A percentile compares a stretch with the other conserved stretches of the same genome.
phyloP scores from a whole-genome alignment of 305 asterid genomes.

The Ruellia speciosa region DNA sequence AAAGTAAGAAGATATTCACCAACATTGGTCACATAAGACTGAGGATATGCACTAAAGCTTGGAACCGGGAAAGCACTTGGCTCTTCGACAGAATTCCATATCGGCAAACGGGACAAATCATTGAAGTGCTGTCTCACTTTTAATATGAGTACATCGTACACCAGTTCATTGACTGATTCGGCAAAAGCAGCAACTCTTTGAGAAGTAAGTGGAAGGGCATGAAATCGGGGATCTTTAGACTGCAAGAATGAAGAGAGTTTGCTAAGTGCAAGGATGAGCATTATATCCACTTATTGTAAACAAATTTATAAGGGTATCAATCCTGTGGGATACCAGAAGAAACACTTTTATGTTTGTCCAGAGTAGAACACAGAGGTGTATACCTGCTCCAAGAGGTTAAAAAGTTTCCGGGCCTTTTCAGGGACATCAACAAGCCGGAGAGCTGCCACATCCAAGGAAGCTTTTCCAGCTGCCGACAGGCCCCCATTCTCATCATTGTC shows the following conservation, averaged over 20 bases:
- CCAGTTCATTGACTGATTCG: constrained; percentile 89
- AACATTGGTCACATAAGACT: constrained; percentile 73
- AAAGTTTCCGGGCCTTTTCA: constrained; percentile 86
- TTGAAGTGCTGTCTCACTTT: constrained; percentile 78
- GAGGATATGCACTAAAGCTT: constrained; percentile 88
- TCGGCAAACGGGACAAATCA: constrained; percentile 61
- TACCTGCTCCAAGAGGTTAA: constrained; percentile 93
- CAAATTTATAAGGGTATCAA: neutral
- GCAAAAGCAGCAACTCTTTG: constrained; percentile 84
- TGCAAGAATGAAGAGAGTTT: constrained; percentile 39
- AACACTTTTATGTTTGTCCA: neutral
- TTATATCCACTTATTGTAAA: neutral
- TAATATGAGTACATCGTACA: constrained; percentile 81
- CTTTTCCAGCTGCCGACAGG: constrained; percentile 66
- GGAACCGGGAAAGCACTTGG: constrained; percentile 64
- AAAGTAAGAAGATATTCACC: constrained; percentile 96
- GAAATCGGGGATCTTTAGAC: constrained; percentile 97
- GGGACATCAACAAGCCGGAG: constrained; percentile 73
- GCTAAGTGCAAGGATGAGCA: constrained; percentile 7
- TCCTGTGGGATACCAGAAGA: neutral
- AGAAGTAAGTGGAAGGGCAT: constrained; percentile 88
- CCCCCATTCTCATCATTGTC: constrained; percentile 56
- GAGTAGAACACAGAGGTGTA: neutral
- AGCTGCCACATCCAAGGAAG: constrained; percentile 84
- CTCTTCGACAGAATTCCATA: constrained; percentile 93